phyloP scores from a whole-genome alignment of 179 eudicot genomes.

The Heliamphora pulchella region DNA sequence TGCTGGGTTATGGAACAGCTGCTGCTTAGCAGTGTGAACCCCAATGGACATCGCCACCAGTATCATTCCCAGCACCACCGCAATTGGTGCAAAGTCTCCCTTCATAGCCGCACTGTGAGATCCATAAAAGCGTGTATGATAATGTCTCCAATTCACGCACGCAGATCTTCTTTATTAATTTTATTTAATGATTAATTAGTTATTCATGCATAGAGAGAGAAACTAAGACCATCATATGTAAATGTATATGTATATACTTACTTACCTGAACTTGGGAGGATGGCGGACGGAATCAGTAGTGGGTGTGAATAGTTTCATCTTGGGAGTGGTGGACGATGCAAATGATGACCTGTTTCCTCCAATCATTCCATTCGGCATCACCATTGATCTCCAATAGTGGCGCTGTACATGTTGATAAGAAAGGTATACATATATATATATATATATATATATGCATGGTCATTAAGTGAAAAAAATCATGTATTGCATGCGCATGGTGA shows the following conservation, averaged over 20 bases:
- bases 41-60: constrained; percentile 31
- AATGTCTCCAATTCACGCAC: too few species aligned
- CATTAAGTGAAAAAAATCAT: too few species aligned
- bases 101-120: not conserved
- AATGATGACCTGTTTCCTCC: not conserved
- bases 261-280: not conserved
- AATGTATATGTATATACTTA: too few species aligned
- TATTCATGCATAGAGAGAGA: too few species aligned
- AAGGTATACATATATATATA: too few species aligned
- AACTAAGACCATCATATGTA: too few species aligned
- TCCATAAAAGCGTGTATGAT: too few species aligned
- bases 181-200: too few species aligned
- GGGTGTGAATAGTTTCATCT: not conserved
- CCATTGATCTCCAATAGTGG: constrained; percentile 2
- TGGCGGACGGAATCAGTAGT: not conserved
- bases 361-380: not conserved
- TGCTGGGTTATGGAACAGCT: constrained; percentile 36
- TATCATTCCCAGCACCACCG: constrained; percentile 32
- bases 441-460: too few species aligned
- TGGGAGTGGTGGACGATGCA: not conserved
- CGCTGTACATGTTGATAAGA: too few species aligned
- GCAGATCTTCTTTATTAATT: too few species aligned
- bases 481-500: too few species aligned
- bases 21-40: constrained; percentile 43
- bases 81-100: constrained; percentile 27